Conservation (phyloP, 129 eudicot species). For the Mikania micrantha region DNA sequence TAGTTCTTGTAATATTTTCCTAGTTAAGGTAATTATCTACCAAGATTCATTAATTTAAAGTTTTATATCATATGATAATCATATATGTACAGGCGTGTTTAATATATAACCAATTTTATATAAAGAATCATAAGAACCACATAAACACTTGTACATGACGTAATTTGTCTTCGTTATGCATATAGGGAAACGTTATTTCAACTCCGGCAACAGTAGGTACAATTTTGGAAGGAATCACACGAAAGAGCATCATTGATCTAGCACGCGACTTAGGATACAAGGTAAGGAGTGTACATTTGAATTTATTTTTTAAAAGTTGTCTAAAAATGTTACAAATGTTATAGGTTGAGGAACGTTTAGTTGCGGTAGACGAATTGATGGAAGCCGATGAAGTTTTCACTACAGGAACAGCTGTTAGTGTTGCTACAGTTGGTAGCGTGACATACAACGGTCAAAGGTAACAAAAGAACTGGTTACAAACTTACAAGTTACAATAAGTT, state of each 20-base stretch:
- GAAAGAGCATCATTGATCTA: conserved; percentile 75
- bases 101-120: no score
- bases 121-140: no score
- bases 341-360: conserved; percentile 69
- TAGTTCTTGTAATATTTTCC: conserved; percentile 70
- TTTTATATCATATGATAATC: neutral
- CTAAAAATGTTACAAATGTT: neutral
- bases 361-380: conserved; percentile 49
- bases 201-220: conserved; percentile 67
- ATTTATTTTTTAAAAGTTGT: neutral
- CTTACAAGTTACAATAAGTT: neutral
- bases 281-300: conserved; percentile 18
- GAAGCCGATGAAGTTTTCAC: conserved; percentile 88
- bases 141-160: no score
- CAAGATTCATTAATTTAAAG: neutral
- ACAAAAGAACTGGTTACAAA: neutral
- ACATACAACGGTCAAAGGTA: conserved; percentile 66
- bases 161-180: neutral
- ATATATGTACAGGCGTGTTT: neutral
- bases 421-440: conserved; percentile 75
- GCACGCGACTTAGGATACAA: conserved; percentile 62
- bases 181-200: conserved; percentile 57
- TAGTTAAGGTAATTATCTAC: conserved; percentile 54
- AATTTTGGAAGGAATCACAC: conserved; percentile 75
- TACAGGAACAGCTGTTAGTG: conserved; percentile 83